A percentile compares a stretch with the other conserved stretches of the same genome.
These are phyloP conservation scores for Puya raimondii DNA, from an alignment of 176 grass and related monocot genomes.

Conservation along the genomic window DNA sequence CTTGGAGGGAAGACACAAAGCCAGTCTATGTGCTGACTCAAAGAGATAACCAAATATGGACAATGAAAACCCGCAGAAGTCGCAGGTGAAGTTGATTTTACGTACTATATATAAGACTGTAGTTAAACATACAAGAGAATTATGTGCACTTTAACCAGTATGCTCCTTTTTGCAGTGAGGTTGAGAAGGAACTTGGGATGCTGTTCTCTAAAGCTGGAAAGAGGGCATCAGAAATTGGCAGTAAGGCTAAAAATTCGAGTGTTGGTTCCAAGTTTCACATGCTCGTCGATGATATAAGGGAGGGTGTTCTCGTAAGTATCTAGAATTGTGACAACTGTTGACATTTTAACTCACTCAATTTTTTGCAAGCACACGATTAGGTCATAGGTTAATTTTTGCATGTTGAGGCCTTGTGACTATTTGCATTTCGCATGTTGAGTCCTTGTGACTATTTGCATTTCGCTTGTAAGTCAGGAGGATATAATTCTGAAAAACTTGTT, in stretches of 20 bases:
- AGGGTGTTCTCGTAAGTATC: constrained; percentile 81
- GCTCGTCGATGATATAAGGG: constrained; percentile 94
- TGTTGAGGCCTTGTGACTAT: too few species aligned
- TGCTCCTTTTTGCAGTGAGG: constrained; percentile 42
- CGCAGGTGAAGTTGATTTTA: constrained; percentile 40
- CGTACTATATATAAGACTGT: not conserved
- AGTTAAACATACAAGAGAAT: not conserved
- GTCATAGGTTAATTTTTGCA: too few species aligned
- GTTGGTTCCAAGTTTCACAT: constrained; percentile 70
- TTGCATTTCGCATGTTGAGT: too few species aligned
- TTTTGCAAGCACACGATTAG: too few species aligned
- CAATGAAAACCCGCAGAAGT: constrained; percentile 85
- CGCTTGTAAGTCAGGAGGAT: too few species aligned
- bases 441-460: too few species aligned
- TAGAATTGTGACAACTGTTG: not conserved
- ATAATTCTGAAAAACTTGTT: too few species aligned
- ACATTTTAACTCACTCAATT: too few species aligned
- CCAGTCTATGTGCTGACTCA: constrained; percentile 87
- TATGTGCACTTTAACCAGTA: not conserved
- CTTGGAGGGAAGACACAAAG: constrained; percentile 87
- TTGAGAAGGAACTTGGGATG: constrained; percentile 86
- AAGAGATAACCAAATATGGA: constrained; percentile 79
- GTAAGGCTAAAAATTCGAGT: constrained; percentile 50
- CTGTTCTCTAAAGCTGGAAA: constrained; percentile 68
- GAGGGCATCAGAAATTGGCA: constrained; percentile 35